Conservation (phyloP, 2,329 filamentous ascomycete species). For the Blumeria hordei region DNA sequence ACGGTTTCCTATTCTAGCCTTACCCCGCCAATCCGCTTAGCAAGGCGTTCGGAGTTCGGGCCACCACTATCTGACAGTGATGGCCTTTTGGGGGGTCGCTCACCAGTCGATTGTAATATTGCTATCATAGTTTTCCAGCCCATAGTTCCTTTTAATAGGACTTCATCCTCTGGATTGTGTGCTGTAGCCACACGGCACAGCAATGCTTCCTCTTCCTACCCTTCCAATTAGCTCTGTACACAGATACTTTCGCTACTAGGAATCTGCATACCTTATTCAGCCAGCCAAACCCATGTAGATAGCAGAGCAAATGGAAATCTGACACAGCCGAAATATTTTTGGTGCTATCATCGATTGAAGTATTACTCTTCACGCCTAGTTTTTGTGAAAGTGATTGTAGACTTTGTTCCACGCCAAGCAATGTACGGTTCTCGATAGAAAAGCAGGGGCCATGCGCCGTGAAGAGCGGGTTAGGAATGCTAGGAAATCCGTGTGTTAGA, state of each 20-base stretch:
- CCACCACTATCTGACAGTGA: slow-evolving; percentile 14
- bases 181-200: slow-evolving; percentile 65
- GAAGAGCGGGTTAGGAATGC: slow-evolving; percentile 53
- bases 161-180: slow-evolving; percentile 57
- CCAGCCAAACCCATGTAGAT: slow-evolving; percentile 56
- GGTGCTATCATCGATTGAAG: slow-evolving; percentile 30
- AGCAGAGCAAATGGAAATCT: slow-evolving; percentile 87
- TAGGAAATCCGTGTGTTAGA: slow-evolving; percentile 87
- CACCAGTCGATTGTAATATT: slow-evolving; percentile 92
- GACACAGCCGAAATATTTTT: slow-evolving; percentile 47
- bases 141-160: slow-evolving; percentile 62
- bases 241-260: neutral
- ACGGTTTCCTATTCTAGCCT: slow-evolving; percentile 18
- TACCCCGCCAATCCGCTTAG: slow-evolving; percentile 43
- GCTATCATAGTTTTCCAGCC: slow-evolving; percentile 88
- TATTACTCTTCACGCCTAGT: slow-evolving; percentile 36
- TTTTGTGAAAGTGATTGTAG: slow-evolving; percentile 36
- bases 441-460: slow-evolving; percentile 39
- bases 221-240: neutral
- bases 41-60: slow-evolving; percentile 20
- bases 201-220: slow-evolving; percentile 67
- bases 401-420: slow-evolving; percentile 70
- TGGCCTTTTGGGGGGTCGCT: slow-evolving; percentile 65
- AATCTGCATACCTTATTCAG: slow-evolving; percentile 50
- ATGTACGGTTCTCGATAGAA: slow-evolving; percentile 75